Conservation (phyloP, 441 rosid species). For the Breynia disticha region DNA sequence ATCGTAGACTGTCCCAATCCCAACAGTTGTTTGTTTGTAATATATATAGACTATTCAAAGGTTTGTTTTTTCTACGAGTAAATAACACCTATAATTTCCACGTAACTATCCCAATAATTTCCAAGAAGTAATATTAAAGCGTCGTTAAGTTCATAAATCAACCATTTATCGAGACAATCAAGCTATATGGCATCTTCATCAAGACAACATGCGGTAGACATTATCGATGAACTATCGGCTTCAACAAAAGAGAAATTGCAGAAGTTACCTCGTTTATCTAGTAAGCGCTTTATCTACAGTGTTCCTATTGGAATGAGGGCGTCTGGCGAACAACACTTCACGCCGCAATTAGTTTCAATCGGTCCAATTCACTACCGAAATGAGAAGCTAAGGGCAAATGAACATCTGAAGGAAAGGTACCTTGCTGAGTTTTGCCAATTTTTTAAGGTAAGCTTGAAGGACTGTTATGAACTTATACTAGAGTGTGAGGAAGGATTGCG, state of each 20-base stretch:
- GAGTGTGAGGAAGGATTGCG: background rate
- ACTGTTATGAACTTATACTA: background rate
- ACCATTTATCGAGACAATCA: too few relatives aligned
- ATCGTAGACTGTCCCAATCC: too few relatives aligned
- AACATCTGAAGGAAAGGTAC: slow-evolving; percentile 1
- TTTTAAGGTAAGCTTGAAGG: background rate
- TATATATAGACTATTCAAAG: too few relatives aligned
- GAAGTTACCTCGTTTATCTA: background rate
- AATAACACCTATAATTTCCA: too few relatives aligned
- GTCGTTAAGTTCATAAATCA: too few relatives aligned
- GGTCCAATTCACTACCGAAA: slow-evolving; percentile 8
- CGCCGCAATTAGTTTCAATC: slow-evolving; percentile 10
- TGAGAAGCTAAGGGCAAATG: background rate
- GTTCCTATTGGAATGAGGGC: slow-evolving; percentile 3
- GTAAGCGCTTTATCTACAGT: background rate
- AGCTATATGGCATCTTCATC: too few relatives aligned
- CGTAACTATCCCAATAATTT: too few relatives aligned
- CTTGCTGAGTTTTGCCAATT: background rate
- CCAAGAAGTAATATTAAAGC: too few relatives aligned
- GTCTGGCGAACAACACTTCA: slow-evolving; percentile 1
- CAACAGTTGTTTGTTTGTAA: too few relatives aligned
- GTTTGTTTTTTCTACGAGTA: too few relatives aligned
- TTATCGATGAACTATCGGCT: background rate
- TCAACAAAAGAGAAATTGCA: background rate
- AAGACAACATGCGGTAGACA: background rate